Percentiles rank a stretch among this genome's conserved stretches.
Evolutionary conservation across 2,329 filamentous ascomycete species (phyloP).

Genomic region (Trematosphaeria pertusa): DNA sequence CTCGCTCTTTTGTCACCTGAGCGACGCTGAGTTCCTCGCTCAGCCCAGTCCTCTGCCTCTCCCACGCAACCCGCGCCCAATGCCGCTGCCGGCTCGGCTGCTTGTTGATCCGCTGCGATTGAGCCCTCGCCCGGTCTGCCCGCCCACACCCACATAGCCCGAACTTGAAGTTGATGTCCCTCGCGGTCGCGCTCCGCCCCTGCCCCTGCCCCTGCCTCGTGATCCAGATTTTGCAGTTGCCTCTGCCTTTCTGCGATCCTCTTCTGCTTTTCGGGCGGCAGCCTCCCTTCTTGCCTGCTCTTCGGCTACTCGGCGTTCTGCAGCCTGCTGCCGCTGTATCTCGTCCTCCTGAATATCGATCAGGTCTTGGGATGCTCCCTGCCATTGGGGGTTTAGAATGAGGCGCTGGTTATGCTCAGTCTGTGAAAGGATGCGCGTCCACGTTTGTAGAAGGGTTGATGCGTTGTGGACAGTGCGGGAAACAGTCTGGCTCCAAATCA

Average conservation of each 20-base stretch:
- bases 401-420: constrained; percentile 97
- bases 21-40: not conserved
- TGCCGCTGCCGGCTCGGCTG: constrained; percentile 53
- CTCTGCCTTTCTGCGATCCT: constrained; percentile 63
- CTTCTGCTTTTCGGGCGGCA: constrained; percentile 61
- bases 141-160: constrained; percentile 52
- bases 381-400: constrained; percentile 86
- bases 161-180: constrained; percentile 39
- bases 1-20: no score
- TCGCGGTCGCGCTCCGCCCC: constrained; percentile 43
- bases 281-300: constrained; percentile 80
- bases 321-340: constrained; percentile 74
- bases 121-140: constrained; percentile 57
- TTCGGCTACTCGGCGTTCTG: constrained; percentile 77
- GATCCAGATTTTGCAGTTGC: constrained; percentile 59
- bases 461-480: constrained; percentile 85
- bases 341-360: constrained; percentile 86
- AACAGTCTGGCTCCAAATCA: constrained; percentile 67
- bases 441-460: constrained; percentile 88
- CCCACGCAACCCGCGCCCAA: constrained; percentile 51
- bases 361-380: constrained; percentile 85
- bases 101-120: constrained; percentile 54
- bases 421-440: constrained; percentile 94
- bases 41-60: constrained; percentile 38
- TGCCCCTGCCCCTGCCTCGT: constrained; percentile 43